Percentiles rank a stretch among this genome's conserved stretches.
Conservation (phyloP, 208 protist genomes). For the Acanthamoeba culbertsoni region DNA sequence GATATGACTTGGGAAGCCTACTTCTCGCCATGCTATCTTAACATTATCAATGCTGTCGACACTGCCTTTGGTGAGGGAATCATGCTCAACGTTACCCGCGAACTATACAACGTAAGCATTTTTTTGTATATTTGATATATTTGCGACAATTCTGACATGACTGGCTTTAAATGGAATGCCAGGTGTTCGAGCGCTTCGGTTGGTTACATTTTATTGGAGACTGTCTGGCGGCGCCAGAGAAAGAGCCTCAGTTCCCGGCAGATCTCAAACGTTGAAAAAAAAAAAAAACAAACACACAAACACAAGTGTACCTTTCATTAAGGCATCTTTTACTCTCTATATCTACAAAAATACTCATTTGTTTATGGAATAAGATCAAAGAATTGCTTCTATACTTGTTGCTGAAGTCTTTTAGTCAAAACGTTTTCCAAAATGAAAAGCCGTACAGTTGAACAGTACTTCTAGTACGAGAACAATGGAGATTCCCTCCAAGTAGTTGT, state of each 20-base stretch:
- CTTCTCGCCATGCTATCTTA: slow-evolving; percentile 62
- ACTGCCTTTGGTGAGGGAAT: slow-evolving; percentile 58
- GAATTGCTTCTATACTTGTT: too few relatives aligned
- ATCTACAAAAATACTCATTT: too few relatives aligned
- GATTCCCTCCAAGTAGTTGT: slow-evolving; percentile 21
- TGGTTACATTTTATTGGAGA: slow-evolving; percentile 3
- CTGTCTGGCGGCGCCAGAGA: background rate
- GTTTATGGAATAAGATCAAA: too few relatives aligned
- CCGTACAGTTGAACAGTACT: background rate
- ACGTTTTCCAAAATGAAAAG: background rate
- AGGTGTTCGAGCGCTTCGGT: background rate
- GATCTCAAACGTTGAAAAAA: background rate
- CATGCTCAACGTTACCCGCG: background rate
- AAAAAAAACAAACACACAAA: too few relatives aligned
- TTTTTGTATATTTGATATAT: background rate
- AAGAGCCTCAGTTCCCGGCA: background rate
- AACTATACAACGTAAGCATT: background rate
- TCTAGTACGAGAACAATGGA: background rate
- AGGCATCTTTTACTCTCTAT: too few relatives aligned
- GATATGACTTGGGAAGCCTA: background rate
- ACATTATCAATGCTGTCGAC: slow-evolving; percentile 28
- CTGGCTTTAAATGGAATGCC: background rate
- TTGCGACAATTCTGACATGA: background rate
- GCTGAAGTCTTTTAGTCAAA: background rate
- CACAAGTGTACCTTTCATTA: too few relatives aligned